A percentile compares a stretch with the other conserved stretches of the same genome.
phyloP scores from a whole-genome alignment of 2,329 filamentous ascomycete genomes.

The Exserohilum turcica region DNA sequence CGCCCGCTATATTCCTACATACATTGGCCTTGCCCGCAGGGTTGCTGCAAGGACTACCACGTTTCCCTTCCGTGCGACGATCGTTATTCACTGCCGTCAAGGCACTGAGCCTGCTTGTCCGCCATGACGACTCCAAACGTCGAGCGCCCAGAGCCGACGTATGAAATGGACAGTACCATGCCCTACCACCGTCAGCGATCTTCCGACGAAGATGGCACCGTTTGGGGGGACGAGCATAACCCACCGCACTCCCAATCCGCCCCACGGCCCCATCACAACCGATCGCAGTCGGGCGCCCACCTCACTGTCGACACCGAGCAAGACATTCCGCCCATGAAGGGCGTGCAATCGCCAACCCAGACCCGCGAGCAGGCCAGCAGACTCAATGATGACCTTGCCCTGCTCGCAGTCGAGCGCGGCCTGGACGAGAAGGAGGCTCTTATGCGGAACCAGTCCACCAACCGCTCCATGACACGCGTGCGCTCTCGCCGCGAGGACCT shows the following conservation, averaged over 20 bases:
- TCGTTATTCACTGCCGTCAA: background rate
- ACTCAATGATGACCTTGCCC: conserved; percentile 68
- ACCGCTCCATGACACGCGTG: conserved; percentile 56
- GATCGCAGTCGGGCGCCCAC: conserved; percentile 48
- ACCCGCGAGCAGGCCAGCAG: conserved; percentile 64
- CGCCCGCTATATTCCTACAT: background rate
- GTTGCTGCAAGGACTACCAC: background rate
- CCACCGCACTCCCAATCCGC: conserved; percentile 18
- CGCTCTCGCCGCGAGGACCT: conserved; percentile 61
- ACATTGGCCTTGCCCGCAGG: background rate
- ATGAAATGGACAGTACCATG: conserved; percentile 40
- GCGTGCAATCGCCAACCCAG: conserved; percentile 58
- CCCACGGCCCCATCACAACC: conserved; percentile 13
- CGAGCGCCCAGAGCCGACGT: conserved; percentile 46
- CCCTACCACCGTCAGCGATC: conserved; percentile 36
- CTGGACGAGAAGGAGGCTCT: conserved; percentile 54
- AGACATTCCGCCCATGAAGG: conserved; percentile 30
- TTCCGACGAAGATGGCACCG: conserved; percentile 48
- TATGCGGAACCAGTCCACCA: conserved; percentile 42
- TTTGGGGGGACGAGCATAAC: conserved; percentile 42
- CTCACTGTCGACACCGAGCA: conserved; percentile 57
- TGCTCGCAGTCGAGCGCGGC: conserved; percentile 68
- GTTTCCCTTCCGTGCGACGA: background rate
- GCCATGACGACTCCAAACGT: conserved; percentile 44
- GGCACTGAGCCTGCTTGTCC: conserved; percentile 10